Base-by-base conservation (phyloP, 495 filamentous ascomycete species). In the Sphaerosporella brunnea region DNA sequence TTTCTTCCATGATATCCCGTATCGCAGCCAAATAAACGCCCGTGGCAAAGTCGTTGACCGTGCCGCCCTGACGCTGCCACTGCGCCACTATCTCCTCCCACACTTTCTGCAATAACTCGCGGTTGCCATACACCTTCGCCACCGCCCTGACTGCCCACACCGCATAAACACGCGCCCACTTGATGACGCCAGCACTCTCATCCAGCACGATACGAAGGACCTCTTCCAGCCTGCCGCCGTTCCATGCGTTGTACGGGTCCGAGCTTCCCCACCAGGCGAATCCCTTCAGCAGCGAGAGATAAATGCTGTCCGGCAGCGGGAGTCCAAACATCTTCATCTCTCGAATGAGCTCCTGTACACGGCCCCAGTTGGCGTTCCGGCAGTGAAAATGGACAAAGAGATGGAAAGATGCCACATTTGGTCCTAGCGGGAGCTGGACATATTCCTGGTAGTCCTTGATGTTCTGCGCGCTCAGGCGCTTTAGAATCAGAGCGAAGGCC, bases 181-280 rank as follows among this genome's bases (percentile, higher is more conserved):
- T 50, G 42, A 58, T 48, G 0, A 13, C 2, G 3, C 51, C 30
- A 18, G n/a, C 37, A 20, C 20, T 24, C 23, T 36, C 35, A 9
- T 20, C 28, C 19, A 44, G n/a, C 19, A 53, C 38, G 43, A 48
- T 13, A 24, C 24, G 20, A 2, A 59, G 35, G n/a, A 54, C 42
- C 44, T 49, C 15, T 23, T 30, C 23, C 11, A 87, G 67, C 32
- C 69, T 67, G 51, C 68, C 63, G 15, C 66, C 64, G 40, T 73
- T 79, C 85, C 82, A 90, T 4, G 72, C 59, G 10, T 73, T 74
- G 51, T 73, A 71, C 4, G 10, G 15, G n/a, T 56, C 44, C 21
- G 66, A 63, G n/a, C 74, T 72, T 15, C 83, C 84, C 59, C 86
- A 74, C n/a, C 60, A 59, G 37, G 68, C 66, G 60, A 93, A 94